These are phyloP conservation scores for Phylloporus sp. DNA, from an alignment of 768 basidiomycete genomes.

Conservation along the genomic window DNA sequence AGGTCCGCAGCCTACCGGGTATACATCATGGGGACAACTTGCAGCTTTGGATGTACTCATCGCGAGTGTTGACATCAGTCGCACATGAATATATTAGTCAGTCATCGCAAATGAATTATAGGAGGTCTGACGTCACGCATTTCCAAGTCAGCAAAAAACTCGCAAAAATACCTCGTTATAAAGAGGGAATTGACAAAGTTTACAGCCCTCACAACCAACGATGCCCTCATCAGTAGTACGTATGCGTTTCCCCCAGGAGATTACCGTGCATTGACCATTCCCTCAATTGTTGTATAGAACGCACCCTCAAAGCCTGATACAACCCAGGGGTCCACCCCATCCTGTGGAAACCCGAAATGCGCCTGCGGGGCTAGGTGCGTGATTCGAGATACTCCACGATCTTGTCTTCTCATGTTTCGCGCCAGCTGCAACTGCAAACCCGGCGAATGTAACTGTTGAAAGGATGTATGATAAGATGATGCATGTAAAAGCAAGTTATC, in stretches of 20 bases:
- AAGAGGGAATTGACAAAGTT: not conserved
- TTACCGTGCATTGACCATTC: not conserved
- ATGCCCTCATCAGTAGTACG: constrained; percentile 12
- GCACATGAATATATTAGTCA: not conserved
- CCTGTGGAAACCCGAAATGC: constrained; percentile 19
- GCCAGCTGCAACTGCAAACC: constrained; percentile 12
- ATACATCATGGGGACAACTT: constrained; percentile 11
- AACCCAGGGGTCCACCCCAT: constrained; percentile 3
- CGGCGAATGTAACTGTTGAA: constrained; percentile 16
- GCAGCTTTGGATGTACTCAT: constrained; percentile 12
- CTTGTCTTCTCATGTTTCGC: not conserved
- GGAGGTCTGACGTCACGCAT: not conserved
- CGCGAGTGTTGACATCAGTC: constrained; percentile 8
- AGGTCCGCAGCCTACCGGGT: constrained; percentile 2
- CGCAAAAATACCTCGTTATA: constrained; percentile 3
- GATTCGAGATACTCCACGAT: too few species aligned
- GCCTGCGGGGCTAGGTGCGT: constrained; percentile 17
- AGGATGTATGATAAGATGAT: not conserved
- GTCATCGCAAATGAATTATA: not conserved
- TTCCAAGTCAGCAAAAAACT: not conserved
- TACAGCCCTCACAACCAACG: not conserved
- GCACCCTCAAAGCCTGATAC: constrained; percentile 3
- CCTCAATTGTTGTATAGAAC: not conserved
- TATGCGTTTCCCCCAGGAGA: not conserved
- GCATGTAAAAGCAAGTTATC: not conserved